Conservation (phyloP, 1,284 basidiomycete species). For the Ustilago nuda region DNA sequence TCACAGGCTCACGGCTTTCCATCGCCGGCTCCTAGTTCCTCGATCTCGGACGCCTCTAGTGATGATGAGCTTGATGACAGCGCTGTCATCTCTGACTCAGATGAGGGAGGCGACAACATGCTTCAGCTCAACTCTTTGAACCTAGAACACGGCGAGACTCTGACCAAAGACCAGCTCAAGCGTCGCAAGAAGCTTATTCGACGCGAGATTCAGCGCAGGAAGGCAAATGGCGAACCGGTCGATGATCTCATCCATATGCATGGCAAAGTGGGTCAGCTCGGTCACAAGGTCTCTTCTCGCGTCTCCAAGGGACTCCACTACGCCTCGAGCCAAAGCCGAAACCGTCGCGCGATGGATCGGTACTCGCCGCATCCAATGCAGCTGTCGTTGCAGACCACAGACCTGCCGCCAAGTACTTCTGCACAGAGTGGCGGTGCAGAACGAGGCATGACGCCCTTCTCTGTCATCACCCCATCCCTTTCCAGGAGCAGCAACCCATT, state of each 20-base stretch:
- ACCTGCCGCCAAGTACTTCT: conserved; percentile 26
- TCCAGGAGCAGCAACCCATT: conserved; percentile 33
- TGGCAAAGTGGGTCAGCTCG: conserved; percentile 30
- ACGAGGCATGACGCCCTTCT: conserved; percentile 20
- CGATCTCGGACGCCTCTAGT: conserved; percentile 27
- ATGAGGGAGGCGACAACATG: conserved; percentile 27
- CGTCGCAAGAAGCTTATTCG: conserved; percentile 52
- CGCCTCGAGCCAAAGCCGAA: conserved; percentile 54
- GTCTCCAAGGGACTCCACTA: conserved; percentile 59
- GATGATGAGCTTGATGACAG: conserved; percentile 41
- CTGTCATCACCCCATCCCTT: conserved; percentile 29
- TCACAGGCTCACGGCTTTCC: not conserved
- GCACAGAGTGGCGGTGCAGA: conserved; percentile 17
- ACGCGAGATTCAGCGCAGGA: conserved; percentile 45
- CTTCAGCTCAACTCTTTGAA: conserved; percentile 22
- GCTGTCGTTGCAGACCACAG: conserved; percentile 30
- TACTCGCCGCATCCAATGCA: conserved; percentile 55
- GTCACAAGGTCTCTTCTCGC: conserved; percentile 38
- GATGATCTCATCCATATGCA: conserved; percentile 39
- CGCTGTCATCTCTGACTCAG: conserved; percentile 23
- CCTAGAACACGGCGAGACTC: conserved; percentile 53
- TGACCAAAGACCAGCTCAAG: conserved; percentile 56
- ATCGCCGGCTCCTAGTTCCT: conserved; percentile 14
- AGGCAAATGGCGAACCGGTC: conserved; percentile 43
- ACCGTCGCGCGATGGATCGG: conserved; percentile 61